Evolutionary conservation across 2,329 filamentous ascomycete genomes (phyloP), one percentile per base, ranked within the genome.

Genomic region (Aspergillus arachidicola): DNA sequence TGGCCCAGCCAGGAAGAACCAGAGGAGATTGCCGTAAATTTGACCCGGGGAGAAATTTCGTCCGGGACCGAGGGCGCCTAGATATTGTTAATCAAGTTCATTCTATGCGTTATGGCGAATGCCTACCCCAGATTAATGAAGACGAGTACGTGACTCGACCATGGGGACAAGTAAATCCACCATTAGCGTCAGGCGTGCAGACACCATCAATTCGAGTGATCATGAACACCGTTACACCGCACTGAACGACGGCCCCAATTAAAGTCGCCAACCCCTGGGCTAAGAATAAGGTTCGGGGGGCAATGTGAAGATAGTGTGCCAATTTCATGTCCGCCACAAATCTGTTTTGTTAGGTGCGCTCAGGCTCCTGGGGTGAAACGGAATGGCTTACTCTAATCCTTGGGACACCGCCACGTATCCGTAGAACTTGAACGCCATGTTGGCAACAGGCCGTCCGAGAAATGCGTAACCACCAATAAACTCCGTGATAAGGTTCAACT

Each of bases 371-470:
- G 21, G 36, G 9, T 41, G 12, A 19, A 41, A 30, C 12, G 19
- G 2, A 9, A 57, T 6, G 3, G 66, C 74, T 64, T 67, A 77
- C 72, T 78, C 76, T 46, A 90, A 79, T 2, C 87, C 87, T 74
- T 90, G 87, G 4, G 85, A 81, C 82, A 90, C 88, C 74, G 84
- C 87, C 58, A 90, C 84, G 74, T 89, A 90, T 62, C 88, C 87
- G 70, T 90, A 91, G 70, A 89, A 90, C 74, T 91, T 91, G 79
- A 91, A 91, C 75, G 90, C 85, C 83, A 84, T 83, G 64, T 83
- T 84, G 38, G 81, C 82, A 12, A 84, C 70, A 0, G 81, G 81
- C 36, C 73, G 74, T 4, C 82, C 82, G 23, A 80, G 74, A 61
- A 83, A 82, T 48, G 81, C 74, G 71, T 82, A 83, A 1, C 82